A percentile compares a stretch with the other conserved stretches of the same genome.
Evolutionary conservation across 2,329 filamentous ascomycete genomes (phyloP).

Genomic region (Hymenoscyphus scutula): DNA sequence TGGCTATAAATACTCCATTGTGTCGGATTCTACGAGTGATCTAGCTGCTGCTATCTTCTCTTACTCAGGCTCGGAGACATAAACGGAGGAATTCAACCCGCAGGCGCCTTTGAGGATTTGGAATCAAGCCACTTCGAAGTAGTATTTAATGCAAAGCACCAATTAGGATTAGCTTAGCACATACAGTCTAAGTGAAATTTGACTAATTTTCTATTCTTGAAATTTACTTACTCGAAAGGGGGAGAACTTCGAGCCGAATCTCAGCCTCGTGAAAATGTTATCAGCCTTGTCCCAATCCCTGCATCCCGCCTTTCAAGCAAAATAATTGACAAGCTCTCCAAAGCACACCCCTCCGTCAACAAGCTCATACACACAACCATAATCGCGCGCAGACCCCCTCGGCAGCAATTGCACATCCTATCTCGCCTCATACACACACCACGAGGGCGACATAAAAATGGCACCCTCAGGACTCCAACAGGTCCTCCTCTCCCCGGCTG

Average conservation of each 20-base stretch:
- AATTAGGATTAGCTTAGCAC: too few relatives aligned
- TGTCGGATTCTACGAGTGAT: not conserved
- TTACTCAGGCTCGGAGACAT: too few relatives aligned
- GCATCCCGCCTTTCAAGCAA: not conserved
- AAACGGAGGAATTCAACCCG: too few relatives aligned
- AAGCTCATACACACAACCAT: not conserved
- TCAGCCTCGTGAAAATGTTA: not conserved
- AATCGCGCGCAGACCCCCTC: not conserved
- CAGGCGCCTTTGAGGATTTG: too few relatives aligned
- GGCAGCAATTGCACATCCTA: not conserved
- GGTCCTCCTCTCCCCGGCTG: conserved; percentile 84
- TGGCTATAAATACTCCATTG: not conserved
- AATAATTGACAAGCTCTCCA: conserved; percentile 4
- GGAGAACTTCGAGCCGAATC: not conserved
- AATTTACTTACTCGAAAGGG: not conserved
- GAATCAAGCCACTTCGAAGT: too few relatives aligned
- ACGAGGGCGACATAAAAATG: conserved; percentile 39
- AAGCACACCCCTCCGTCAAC: not conserved
- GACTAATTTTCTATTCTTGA: not conserved
- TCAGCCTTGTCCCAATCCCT: not conserved
- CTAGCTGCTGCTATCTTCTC: too few relatives aligned
- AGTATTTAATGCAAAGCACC: too few relatives aligned
- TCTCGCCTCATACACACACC: not conserved
- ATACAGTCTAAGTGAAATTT: not conserved
- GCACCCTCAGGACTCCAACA: conserved; percentile 55